Percentiles rank a stretch among this genome's conserved stretches.
Evolutionary conservation across 1,139 yeast species (phyloP).

Genomic region (Eremothecium gossypii): DNA sequence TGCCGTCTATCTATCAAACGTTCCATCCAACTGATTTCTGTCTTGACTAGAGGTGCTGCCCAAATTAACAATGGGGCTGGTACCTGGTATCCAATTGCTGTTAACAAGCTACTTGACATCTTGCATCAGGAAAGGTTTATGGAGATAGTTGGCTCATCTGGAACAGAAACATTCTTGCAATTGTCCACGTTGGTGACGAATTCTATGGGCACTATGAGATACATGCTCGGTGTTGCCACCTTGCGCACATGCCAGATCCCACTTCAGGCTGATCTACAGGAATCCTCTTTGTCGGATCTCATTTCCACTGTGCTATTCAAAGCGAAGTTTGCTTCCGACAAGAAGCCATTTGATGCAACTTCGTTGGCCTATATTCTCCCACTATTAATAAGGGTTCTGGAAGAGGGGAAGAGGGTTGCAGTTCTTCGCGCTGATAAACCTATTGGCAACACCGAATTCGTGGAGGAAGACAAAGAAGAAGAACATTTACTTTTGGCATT

Average conservation of each 20-base stretch:
- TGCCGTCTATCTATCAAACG: slow-evolving; percentile 37
- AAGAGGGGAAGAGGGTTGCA: slow-evolving; percentile 49
- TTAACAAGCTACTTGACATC: slow-evolving; percentile 38
- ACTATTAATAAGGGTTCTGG: slow-evolving; percentile 52
- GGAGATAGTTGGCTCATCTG: slow-evolving; percentile 35
- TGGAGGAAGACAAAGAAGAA: slow-evolving; percentile 76
- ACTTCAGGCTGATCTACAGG: slow-evolving; percentile 36
- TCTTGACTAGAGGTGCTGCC: slow-evolving; percentile 43
- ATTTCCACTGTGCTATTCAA: slow-evolving; percentile 63
- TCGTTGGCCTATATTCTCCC: slow-evolving; percentile 72
- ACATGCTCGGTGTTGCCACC: slow-evolving; percentile 58
- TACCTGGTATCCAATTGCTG: slow-evolving; percentile 64
- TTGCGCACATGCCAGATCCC: slow-evolving; percentile 43
- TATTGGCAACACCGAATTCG: slow-evolving; percentile 48
- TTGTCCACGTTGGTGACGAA: slow-evolving; percentile 38
- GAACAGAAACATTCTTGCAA: slow-evolving; percentile 34
- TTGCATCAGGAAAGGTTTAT: slow-evolving; percentile 32
- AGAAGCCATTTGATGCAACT: slow-evolving; percentile 56
- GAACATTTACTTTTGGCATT: slow-evolving; percentile 74
- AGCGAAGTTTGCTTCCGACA: slow-evolving; percentile 66
- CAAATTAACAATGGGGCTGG: slow-evolving; percentile 59
- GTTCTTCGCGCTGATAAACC: slow-evolving; percentile 43
- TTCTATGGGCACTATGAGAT: slow-evolving; percentile 44
- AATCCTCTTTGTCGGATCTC: slow-evolving; percentile 46
- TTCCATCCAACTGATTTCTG: slow-evolving; percentile 44